phyloP scores from a whole-genome alignment of 352 stramenopile species.

The Elongisporangium undulatum region DNA sequence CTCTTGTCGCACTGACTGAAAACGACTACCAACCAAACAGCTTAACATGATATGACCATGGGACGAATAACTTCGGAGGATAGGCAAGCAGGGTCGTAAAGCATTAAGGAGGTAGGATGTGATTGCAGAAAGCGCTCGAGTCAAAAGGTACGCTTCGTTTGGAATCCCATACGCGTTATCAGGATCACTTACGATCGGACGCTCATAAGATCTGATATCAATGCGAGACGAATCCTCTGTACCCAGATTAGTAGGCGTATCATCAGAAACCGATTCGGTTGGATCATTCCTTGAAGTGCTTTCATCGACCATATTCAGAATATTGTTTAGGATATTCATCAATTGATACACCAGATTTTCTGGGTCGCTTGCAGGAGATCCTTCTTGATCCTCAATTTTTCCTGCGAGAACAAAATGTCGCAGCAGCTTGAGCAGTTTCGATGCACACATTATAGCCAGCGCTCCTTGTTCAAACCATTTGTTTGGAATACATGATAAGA shows the following conservation, averaged over 20 bases:
- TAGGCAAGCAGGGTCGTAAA: slow-evolving; percentile 18
- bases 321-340: slow-evolving; percentile 26
- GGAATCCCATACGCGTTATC: slow-evolving; percentile 47
- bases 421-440: slow-evolving; percentile 66
- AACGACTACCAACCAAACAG: slow-evolving; percentile 39
- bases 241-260: not conserved
- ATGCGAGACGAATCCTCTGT: not conserved
- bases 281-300: not conserved
- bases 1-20: slow-evolving; percentile 43
- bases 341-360: slow-evolving; percentile 36
- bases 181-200: slow-evolving; percentile 32
- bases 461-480: slow-evolving; percentile 35
- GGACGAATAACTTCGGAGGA: slow-evolving; percentile 32
- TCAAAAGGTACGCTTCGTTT: slow-evolving; percentile 54
- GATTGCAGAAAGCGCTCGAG: slow-evolving; percentile 44
- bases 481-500: slow-evolving; percentile 30
- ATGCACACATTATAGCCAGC: slow-evolving; percentile 58
- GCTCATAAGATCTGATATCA: slow-evolving; percentile 14
- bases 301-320: not conserved
- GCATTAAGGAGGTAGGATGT: slow-evolving; percentile 28
- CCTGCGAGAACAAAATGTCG: slow-evolving; percentile 60
- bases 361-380: slow-evolving; percentile 11
- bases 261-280: not conserved
- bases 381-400: slow-evolving; percentile 25
- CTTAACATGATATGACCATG: slow-evolving; percentile 37